Conservation (phyloP, 1,284 basidiomycete genomes). For the Austroboletus niveus region DNA sequence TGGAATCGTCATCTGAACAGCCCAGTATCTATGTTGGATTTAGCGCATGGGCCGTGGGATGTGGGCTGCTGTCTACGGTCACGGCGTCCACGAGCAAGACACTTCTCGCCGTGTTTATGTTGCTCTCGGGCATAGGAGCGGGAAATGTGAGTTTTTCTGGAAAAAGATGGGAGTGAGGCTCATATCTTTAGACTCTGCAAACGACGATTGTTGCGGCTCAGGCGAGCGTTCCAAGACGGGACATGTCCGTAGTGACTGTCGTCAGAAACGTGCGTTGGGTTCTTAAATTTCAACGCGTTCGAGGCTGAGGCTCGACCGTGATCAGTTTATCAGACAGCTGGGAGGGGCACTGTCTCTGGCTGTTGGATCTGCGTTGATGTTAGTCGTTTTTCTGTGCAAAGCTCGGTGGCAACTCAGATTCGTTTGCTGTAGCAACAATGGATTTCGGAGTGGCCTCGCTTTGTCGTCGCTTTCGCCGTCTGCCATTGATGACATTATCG, state of each 20-base stretch:
- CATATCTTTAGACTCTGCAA: slow-evolving; percentile 49
- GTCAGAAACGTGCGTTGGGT: slow-evolving; percentile 53
- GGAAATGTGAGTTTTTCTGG: slow-evolving; percentile 46
- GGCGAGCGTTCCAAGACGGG: slow-evolving; percentile 60
- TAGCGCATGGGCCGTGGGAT: slow-evolving; percentile 65
- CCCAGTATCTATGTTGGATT: slow-evolving; percentile 67
- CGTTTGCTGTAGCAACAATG: slow-evolving; percentile 47
- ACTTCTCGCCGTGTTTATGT: slow-evolving; percentile 63
- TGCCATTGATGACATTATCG: slow-evolving; percentile 42
- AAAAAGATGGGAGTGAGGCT: background rate
- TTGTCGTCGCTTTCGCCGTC: slow-evolving; percentile 35
- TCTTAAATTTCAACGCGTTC: background rate
- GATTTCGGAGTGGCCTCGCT: slow-evolving; percentile 43
- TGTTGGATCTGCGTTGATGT: slow-evolving; percentile 58
- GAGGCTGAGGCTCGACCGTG: background rate
- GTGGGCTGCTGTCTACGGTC: slow-evolving; percentile 67
- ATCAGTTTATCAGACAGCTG: slow-evolving; percentile 60
- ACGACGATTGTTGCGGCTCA: slow-evolving; percentile 69
- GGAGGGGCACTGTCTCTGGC: slow-evolving; percentile 65
- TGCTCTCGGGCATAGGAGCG: slow-evolving; percentile 67
- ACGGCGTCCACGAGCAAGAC: slow-evolving; percentile 47
- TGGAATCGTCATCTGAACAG: slow-evolving; percentile 27
- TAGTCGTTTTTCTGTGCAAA: slow-evolving; percentile 13
- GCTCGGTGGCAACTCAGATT: background rate
- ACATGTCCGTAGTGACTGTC: slow-evolving; percentile 72